These are phyloP conservation scores for Orobanche coerulescens DNA, from an alignment of 257 asterid species.

Conservation along the genomic window DNA sequence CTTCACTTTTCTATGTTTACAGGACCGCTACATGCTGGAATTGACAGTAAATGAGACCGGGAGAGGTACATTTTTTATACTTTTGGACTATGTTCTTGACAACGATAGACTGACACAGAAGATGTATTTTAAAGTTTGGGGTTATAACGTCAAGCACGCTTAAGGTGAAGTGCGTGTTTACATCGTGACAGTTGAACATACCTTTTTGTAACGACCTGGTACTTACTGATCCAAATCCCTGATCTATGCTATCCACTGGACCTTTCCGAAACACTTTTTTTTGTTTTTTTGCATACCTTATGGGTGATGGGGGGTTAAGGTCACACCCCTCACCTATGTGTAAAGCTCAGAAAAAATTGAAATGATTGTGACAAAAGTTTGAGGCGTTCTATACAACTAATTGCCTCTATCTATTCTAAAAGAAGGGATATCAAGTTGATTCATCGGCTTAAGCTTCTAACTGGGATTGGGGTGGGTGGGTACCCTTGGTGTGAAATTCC, in stretches of 20 bases:
- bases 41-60: constrained; percentile 59
- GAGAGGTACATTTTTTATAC: constrained; percentile 47
- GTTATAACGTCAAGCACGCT: background rate
- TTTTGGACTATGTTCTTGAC: background rate
- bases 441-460: too few species aligned
- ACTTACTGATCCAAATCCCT: constrained; percentile 1
- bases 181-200: background rate
- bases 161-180: constrained; percentile 16
- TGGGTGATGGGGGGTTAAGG: too few species aligned
- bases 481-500: too few species aligned
- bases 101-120: background rate
- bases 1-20: constrained; percentile 23
- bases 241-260: background rate
- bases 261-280: background rate
- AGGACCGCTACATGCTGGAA: constrained; percentile 72
- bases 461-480: too few species aligned
- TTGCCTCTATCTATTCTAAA: too few species aligned
- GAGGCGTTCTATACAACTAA: too few species aligned
- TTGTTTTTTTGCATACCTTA: too few species aligned
- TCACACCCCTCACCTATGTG: too few species aligned
- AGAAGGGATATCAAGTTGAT: too few species aligned
- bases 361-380: too few species aligned
- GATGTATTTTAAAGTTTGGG: background rate
- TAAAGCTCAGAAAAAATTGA: too few species aligned
- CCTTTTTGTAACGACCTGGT: background rate